Evolutionary conservation across 23 red algal species (phyloP).

Genomic region (Gracilaria caudata): DNA sequence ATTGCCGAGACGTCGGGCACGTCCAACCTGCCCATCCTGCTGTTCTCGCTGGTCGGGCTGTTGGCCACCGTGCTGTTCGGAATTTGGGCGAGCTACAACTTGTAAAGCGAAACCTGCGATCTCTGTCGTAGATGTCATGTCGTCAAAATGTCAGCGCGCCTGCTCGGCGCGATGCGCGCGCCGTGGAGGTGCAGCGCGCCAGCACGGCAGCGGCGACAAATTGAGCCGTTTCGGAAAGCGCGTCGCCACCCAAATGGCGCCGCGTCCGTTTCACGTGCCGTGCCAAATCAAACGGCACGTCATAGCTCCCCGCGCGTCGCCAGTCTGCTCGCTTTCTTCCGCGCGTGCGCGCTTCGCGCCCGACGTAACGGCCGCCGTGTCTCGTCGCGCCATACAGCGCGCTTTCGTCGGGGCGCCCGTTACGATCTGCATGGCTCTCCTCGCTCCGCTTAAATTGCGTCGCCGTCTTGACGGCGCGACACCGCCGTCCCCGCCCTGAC

Average conservation of each 20-base stretch:
- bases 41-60: slow-evolving; percentile 72
- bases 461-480: background rate
- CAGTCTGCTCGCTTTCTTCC: background rate
- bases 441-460: background rate
- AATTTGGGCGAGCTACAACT: slow-evolving; percentile 75
- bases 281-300: slow-evolving; percentile 5
- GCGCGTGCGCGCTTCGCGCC: background rate
- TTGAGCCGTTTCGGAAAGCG: background rate
- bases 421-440: background rate
- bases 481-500: background rate
- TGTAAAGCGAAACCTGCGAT: slow-evolving; percentile 30
- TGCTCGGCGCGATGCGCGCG: background rate
- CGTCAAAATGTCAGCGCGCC: background rate
- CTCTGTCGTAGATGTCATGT: background rate
- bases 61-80: slow-evolving; percentile 72
- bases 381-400: background rate
- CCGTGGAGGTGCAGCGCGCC: too few species aligned
- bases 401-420: background rate
- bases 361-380: background rate
- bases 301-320: background rate
- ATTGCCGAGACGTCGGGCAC: slow-evolving; percentile 68
- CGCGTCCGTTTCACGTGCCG: background rate
- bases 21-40: slow-evolving; percentile 77
- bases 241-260: background rate
- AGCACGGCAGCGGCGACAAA: background rate